Conservation (phyloP, 306 rosid species). For the Leucaena leucocephala region DNA sequence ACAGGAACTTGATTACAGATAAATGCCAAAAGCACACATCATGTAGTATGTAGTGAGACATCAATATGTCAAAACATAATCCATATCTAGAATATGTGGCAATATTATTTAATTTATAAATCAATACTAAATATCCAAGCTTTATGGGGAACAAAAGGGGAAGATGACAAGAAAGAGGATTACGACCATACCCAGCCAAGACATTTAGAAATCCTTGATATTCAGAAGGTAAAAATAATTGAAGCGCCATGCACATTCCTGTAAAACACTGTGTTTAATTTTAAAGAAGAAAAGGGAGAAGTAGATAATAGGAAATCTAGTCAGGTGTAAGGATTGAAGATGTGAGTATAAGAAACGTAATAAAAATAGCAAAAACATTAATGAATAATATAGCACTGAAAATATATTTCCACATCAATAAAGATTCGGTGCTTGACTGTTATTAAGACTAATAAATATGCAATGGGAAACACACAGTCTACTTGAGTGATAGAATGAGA, state of each 20-base stretch:
- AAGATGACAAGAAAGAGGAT: not conserved
- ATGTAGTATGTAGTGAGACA: not conserved
- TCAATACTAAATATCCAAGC: not conserved
- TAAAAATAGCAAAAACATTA: not conserved
- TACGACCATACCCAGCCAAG: slow-evolving; percentile 63
- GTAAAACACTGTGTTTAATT: slow-evolving; percentile 39
- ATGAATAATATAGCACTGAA: not conserved
- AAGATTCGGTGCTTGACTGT: not conserved
- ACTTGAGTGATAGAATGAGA: not conserved
- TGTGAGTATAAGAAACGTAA: slow-evolving; percentile 5
- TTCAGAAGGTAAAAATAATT: slow-evolving; percentile 68
- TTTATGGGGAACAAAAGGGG: not conserved
- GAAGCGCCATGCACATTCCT: slow-evolving; percentile 99
- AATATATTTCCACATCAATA: not conserved
- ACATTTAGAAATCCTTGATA: slow-evolving; percentile 37
- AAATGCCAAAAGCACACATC: not conserved
- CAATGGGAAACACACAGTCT: not conserved
- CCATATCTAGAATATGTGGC: not conserved
- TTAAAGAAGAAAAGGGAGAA: slow-evolving; percentile 5
- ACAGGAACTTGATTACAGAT: not conserved
- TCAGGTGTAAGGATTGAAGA: not conserved
- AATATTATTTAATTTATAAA: not conserved
- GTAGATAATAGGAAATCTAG: slow-evolving; percentile 17
- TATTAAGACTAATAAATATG: not conserved
- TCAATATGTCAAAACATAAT: not conserved